Evolutionary conservation across 331 rosid species (phyloP).

Genomic region (Quercus lobata): DNA sequence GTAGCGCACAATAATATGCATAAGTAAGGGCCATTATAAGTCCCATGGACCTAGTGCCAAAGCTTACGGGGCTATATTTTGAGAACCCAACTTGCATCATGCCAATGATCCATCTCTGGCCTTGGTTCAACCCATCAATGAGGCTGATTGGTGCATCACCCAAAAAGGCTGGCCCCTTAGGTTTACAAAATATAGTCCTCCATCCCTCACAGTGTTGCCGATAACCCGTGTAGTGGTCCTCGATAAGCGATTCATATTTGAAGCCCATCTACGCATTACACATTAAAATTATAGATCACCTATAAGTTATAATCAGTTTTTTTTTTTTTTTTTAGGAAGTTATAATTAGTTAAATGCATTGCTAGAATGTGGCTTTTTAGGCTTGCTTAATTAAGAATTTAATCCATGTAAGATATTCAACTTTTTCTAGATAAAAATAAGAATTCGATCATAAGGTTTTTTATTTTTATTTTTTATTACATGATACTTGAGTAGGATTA

Average conservation of each 20-base stretch:
- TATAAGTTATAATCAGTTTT: too few relatives aligned
- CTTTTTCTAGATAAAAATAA: too few relatives aligned
- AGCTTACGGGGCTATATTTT: constrained; percentile 22
- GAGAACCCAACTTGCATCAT: constrained; percentile 28
- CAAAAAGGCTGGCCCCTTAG: constrained; percentile 27
- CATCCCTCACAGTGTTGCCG: constrained; percentile 34
- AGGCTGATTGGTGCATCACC: constrained; percentile 41
- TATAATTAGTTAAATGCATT: too few relatives aligned
- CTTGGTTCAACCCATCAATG: constrained; percentile 27
- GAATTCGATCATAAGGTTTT: too few relatives aligned
- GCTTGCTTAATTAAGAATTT: too few relatives aligned
- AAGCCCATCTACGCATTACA: background rate
- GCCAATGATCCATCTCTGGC: constrained; percentile 35
- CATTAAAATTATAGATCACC: background rate
- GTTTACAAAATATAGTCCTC: constrained; percentile 37
- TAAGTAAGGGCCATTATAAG: constrained; percentile 33
- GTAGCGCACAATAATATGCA: constrained; percentile 22
- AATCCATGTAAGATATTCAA: too few relatives aligned
- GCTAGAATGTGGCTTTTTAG: too few relatives aligned
- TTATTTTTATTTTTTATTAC: too few relatives aligned
- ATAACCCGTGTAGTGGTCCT: constrained; percentile 33
- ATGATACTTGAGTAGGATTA: too few relatives aligned
- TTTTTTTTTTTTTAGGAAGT: too few relatives aligned
- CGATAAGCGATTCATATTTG: constrained; percentile 38
- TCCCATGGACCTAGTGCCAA: constrained; percentile 23